Evolutionary conservation across 257 asterid species (phyloP).

Genomic region (Coffea canephora): DNA sequence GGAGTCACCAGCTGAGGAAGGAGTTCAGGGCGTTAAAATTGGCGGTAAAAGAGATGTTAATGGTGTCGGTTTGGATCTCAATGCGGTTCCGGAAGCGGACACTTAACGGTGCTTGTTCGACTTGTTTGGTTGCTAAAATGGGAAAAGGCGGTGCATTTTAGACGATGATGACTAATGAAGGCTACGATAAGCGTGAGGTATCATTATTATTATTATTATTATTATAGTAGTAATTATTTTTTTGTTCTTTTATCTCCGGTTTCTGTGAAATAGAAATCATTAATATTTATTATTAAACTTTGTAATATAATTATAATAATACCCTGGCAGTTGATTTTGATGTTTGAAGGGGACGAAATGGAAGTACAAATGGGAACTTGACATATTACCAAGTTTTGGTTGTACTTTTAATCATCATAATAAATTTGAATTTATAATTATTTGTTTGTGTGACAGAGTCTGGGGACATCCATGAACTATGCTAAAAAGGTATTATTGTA

Average conservation of each 20-base stretch:
- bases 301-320: not conserved
- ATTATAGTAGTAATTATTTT: too few species aligned
- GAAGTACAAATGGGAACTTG: not conserved
- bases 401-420: too few species aligned
- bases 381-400: not conserved
- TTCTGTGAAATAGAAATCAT: not conserved
- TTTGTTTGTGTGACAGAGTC: too few species aligned
- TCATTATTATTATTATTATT: not conserved
- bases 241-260: not conserved
- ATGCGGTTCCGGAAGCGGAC: conserved; percentile 29
- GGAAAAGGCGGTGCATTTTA: conserved; percentile 12
- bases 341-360: not conserved
- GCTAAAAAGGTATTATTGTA: too few species aligned
- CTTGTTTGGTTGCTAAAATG: not conserved
- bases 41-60: conserved; percentile 1
- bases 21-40: conserved; percentile 3
- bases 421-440: too few species aligned
- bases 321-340: not conserved
- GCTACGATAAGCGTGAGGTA: conserved; percentile 12
- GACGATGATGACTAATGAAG: not conserved
- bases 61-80: conserved; percentile 25
- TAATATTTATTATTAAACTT: not conserved
- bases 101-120: conserved; percentile 3
- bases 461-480: too few species aligned
- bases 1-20: not conserved